A percentile compares a stretch with the other conserved stretches of the same genome.
Conservation (phyloP, 1,284 basidiomycete genomes). For the Cryptococcus sp. region DNA sequence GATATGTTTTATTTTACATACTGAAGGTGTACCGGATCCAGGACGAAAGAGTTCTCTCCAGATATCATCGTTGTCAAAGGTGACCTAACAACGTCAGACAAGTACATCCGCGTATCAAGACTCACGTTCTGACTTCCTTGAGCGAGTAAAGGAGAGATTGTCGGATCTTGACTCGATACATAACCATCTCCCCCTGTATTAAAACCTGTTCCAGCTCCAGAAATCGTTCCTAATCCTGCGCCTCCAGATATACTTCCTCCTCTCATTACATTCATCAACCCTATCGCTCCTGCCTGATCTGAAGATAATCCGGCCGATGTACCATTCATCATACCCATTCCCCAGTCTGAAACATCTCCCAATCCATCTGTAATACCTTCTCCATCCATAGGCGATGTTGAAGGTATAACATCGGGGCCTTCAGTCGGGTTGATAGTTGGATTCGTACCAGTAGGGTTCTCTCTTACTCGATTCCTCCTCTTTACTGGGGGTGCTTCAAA, state of each 20-base stretch:
- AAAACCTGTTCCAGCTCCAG: no score
- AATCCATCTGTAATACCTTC: no score
- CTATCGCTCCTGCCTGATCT: background rate
- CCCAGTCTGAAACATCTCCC: background rate
- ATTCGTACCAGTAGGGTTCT: background rate
- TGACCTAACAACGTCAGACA: background rate
- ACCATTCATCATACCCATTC: background rate
- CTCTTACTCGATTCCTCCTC: background rate
- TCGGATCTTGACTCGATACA: no score
- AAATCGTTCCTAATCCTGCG: no score
- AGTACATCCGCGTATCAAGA: no score
- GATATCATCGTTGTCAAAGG: background rate
- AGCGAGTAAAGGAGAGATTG: no score
- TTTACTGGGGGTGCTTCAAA: background rate
- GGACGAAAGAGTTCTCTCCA: background rate
- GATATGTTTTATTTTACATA: background rate
- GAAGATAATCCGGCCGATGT: background rate
- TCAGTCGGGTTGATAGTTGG: background rate
- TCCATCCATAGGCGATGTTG: no score
- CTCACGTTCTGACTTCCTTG: no score
- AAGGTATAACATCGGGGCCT: background rate
- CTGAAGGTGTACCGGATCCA: background rate
- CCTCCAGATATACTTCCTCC: no score
- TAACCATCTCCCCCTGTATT: no score
- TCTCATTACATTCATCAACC: no score